These are phyloP conservation scores for Ganoderma leucocontextum DNA, from an alignment of 1,284 basidiomycete genomes.

Conservation along the genomic window DNA sequence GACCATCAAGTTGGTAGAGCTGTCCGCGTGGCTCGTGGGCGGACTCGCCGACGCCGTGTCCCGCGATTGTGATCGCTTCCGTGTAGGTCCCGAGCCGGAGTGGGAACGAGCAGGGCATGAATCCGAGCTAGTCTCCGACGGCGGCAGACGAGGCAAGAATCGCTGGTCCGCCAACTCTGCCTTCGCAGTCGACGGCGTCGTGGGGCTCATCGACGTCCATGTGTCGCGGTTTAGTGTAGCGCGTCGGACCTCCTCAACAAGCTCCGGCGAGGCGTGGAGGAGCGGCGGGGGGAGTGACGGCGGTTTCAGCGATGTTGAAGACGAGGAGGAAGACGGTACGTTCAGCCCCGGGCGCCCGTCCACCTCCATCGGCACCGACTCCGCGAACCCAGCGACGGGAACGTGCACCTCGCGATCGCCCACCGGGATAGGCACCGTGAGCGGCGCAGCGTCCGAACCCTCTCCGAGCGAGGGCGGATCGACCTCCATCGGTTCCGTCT, in stretches of 20 bases:
- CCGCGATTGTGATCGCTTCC: slow-evolving; percentile 15
- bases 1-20: slow-evolving; percentile 33
- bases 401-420: slow-evolving; percentile 44
- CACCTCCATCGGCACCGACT: slow-evolving; percentile 38
- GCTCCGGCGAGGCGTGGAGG: slow-evolving; percentile 35
- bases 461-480: slow-evolving; percentile 31
- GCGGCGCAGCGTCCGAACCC: slow-evolving; percentile 33
- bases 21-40: slow-evolving; percentile 32
- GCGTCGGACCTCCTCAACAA: slow-evolving; percentile 38
- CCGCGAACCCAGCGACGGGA: slow-evolving; percentile 38
- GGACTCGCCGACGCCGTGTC: slow-evolving; percentile 25
- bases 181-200: not conserved
- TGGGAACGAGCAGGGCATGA: slow-evolving; percentile 20
- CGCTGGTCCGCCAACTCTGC: slow-evolving; percentile 6
- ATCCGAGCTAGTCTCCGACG: slow-evolving; percentile 32
- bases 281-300: slow-evolving; percentile 20
- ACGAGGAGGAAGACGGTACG: not conserved
- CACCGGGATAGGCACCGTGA: slow-evolving; percentile 45
- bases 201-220: not conserved
- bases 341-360: slow-evolving; percentile 26
- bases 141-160: not conserved
- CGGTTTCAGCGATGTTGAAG: slow-evolving; percentile 14
- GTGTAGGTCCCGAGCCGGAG: slow-evolving; percentile 10
- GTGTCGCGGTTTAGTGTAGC: slow-evolving; percentile 29
- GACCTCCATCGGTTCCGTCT: slow-evolving; percentile 41